Base-by-base conservation (phyloP, 768 basidiomycete genomes). In the Macrolepiota dolichaula region DNA sequence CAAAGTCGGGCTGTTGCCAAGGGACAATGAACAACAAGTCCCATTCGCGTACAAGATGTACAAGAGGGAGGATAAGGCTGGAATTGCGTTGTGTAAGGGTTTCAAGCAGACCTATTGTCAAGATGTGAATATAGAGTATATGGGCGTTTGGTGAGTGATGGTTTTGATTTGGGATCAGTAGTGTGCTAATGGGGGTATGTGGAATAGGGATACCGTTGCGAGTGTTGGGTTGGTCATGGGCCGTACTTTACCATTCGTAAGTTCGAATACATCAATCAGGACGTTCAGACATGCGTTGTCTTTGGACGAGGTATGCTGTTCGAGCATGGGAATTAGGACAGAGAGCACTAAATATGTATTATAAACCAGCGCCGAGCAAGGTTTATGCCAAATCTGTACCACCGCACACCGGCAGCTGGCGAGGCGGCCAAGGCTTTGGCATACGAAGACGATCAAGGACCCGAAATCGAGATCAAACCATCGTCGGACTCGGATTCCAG, bases 21-120 rank as follows among this genome's bases (percentile, higher is more conserved):
- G 71, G 61, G 86, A 85, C 67, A 92, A 93, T 64, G 67, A 80
- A 27, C 80, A 91, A 57, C 88, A 92, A 66, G 72, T 92, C 42
- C 73, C 82, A 0, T 89, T 93, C 67, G 92, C 91, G 4, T 94
- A 87, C 72, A 84, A 85, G 65, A 76, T 91, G 63, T 94, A 86
- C 70, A 82, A 77, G 65, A 77, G 80, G 4, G 79, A 76, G 27
- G 84, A 85, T 64, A 65, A 73, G 19, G 70, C 69, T 1, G 80
- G 82, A 4, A 55, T 79, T 6, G 56, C 72, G 24, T 71, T 89
- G 12, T 83, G 84, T 12, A 78, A 79, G 1, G 86, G 87, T 10
- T 94, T 91, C 73, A 93, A 92, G 72, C 68, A 77, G 63, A 88
- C 87, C 0, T 94, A 90, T 69, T 88, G 85, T 55, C 81, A 77